Conservation (phyloP, 768 basidiomycete genomes). For the Dentipellis sp. region DNA sequence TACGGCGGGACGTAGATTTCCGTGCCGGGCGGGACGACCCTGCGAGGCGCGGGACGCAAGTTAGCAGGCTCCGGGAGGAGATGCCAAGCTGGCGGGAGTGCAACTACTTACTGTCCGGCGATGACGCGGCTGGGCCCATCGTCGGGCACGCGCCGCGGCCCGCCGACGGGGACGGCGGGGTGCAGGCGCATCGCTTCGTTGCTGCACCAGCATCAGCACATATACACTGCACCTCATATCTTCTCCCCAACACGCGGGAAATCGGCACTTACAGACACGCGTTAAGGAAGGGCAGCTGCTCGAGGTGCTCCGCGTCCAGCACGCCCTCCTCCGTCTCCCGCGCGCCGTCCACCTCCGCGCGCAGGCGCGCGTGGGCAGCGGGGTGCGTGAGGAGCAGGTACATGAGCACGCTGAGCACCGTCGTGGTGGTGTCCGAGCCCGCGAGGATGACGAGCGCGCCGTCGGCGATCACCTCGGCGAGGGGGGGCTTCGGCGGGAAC, state of each 20-base stretch:
- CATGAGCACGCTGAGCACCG: not conserved
- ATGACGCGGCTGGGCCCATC: not conserved
- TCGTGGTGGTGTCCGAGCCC: not conserved
- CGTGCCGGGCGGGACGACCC: conserved; percentile 11
- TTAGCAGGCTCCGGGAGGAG: not conserved
- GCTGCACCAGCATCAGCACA: not conserved
- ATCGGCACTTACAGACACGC: not conserved
- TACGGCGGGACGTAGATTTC: conserved; percentile 8
- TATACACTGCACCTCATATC: not conserved
- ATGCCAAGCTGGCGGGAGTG: not conserved
- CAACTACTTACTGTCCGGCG: not conserved
- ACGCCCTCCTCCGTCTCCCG: not conserved
- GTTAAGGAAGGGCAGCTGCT: not conserved
- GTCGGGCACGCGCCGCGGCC: not conserved
- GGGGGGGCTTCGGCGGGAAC: not conserved
- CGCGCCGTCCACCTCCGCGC: not conserved
- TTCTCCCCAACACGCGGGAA: not conserved
- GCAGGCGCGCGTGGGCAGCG: not conserved
- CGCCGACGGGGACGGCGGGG: not conserved
- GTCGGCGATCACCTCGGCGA: not conserved
- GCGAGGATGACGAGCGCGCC: not conserved
- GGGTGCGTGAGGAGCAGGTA: not conserved
- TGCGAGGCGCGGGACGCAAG: not conserved
- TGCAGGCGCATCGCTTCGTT: not conserved
- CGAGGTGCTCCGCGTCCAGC: not conserved